Percentiles rank a stretch among this genome's conserved stretches.
phyloP scores from a whole-genome alignment of 1,139 yeast genomes.

The Geotrichum aggregatum region DNA sequence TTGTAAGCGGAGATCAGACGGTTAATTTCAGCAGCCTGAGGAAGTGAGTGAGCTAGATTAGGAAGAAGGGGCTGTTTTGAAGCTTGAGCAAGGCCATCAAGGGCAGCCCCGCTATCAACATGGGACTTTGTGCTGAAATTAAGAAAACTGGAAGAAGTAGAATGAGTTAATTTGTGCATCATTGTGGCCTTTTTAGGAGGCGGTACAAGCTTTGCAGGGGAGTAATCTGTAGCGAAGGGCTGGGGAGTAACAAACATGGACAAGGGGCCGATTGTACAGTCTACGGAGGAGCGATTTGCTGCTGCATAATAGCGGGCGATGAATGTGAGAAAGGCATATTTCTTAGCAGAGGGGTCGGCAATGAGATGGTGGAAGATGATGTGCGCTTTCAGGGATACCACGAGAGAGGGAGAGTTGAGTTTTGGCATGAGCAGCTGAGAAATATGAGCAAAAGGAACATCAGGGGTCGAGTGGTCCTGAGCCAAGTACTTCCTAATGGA shows the following conservation, averaged over 20 bases:
- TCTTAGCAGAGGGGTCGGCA: conserved; percentile 23
- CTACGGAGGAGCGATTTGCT: conserved; percentile 23
- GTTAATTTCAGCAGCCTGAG: conserved; percentile 20
- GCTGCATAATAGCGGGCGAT: conserved; percentile 17
- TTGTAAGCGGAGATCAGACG: conserved; percentile 28
- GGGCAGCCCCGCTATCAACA: conserved; percentile 11
- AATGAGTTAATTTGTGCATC: conserved; percentile 1
- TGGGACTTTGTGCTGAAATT: conserved; percentile 13
- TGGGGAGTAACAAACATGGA: conserved; percentile 15
- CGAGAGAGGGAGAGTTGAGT: conserved; percentile 20
- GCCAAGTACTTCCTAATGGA: conserved; percentile 23
- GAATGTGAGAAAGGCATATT: conserved; percentile 19
- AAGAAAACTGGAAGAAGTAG: neutral
- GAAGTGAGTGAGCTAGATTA: conserved; percentile 20
- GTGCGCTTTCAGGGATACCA: conserved; percentile 28
- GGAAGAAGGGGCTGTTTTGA: conserved; percentile 21
- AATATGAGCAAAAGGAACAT: conserved; percentile 19
- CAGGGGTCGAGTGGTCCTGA: conserved; percentile 20
- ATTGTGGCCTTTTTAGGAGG: neutral
- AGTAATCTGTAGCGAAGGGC: neutral
- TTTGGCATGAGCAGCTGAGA: conserved; percentile 23
- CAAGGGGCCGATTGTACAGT: conserved; percentile 18
- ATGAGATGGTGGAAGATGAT: conserved; percentile 28
- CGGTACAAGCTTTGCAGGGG: neutral
- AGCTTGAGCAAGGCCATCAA: conserved; percentile 9